These are phyloP conservation scores for Excoecaria cochinchinensis DNA, from an alignment of 345 rosid genomes.

Conservation along the genomic window DNA sequence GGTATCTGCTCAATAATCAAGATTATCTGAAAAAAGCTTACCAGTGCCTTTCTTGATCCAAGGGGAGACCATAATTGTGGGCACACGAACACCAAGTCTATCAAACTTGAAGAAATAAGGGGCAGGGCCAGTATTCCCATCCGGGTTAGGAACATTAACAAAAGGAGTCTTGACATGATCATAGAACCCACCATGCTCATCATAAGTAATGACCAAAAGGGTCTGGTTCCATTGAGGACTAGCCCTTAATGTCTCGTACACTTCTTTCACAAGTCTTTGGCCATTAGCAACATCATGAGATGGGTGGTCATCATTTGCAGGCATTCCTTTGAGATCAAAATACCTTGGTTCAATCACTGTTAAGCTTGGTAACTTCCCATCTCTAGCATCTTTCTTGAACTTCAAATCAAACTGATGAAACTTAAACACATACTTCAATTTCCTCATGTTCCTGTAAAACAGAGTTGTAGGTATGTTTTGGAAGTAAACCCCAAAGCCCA, in stretches of 20 bases:
- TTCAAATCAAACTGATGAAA: slow-evolving; percentile 59
- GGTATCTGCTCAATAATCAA: neutral
- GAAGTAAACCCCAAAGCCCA: slow-evolving; percentile 74
- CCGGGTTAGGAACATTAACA: slow-evolving; percentile 75
- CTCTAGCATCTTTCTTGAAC: slow-evolving; percentile 67
- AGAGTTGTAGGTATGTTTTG: slow-evolving; percentile 77
- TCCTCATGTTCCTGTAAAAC: slow-evolving; percentile 84
- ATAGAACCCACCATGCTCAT: slow-evolving; percentile 93
- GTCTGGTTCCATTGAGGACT: slow-evolving; percentile 98
- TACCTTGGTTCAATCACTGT: slow-evolving; percentile 89
- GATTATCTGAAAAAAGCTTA: slow-evolving; percentile 22
- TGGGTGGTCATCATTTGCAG: slow-evolving; percentile 94
- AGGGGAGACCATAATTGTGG: slow-evolving; percentile 90
- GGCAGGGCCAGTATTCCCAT: slow-evolving; percentile 88
- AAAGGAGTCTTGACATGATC: slow-evolving; percentile 92
- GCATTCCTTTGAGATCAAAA: slow-evolving; percentile 62
- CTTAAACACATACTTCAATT: slow-evolving; percentile 66
- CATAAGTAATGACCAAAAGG: slow-evolving; percentile 76
- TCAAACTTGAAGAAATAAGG: slow-evolving; percentile 92
- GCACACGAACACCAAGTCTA: slow-evolving; percentile 89
- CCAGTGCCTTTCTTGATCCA: slow-evolving; percentile 97
- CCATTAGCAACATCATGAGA: slow-evolving; percentile 90
- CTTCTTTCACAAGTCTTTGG: slow-evolving; percentile 78
- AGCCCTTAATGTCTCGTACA: slow-evolving; percentile 75
- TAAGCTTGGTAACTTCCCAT: slow-evolving; percentile 71